A percentile compares a stretch with the other conserved stretches of the same genome.
Conservation (phyloP, 805 yeast genomes). For the Candida sakaeoensis region DNA sequence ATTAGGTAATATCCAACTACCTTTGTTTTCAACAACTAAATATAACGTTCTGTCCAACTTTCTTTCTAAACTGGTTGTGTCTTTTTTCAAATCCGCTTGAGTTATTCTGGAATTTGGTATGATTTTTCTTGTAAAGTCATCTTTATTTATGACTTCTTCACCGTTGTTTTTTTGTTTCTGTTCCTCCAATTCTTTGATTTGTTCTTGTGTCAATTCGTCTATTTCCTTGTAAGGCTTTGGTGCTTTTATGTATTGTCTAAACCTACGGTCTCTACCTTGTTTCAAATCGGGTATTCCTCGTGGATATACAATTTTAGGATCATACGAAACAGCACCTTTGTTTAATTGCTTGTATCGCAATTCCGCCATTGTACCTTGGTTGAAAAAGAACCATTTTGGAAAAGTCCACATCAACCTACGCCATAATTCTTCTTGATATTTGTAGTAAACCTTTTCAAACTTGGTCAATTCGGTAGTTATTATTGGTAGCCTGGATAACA, state of each 20-base stretch:
- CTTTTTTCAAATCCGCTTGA: slow-evolving; percentile 65
- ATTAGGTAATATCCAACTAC: slow-evolving; percentile 79
- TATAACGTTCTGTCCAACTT: slow-evolving; percentile 76
- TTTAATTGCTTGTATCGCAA: slow-evolving; percentile 74
- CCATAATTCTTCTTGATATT: slow-evolving; percentile 83
- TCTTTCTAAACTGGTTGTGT: slow-evolving; percentile 71
- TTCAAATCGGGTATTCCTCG: slow-evolving; percentile 82
- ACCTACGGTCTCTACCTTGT: slow-evolving; percentile 84
- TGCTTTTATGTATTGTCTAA: slow-evolving; percentile 71
- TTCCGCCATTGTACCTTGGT: slow-evolving; percentile 84
- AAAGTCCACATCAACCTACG: slow-evolving; percentile 96
- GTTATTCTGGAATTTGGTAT: slow-evolving; percentile 69
- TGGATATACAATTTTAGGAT: slow-evolving; percentile 74
- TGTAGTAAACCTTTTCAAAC: slow-evolving; percentile 72
- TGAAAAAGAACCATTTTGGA: slow-evolving; percentile 89
- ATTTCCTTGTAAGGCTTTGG: slow-evolving; percentile 58
- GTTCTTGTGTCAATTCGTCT: slow-evolving; percentile 16
- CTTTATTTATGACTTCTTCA: slow-evolving; percentile 16
- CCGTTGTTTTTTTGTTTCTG: slow-evolving; percentile 10
- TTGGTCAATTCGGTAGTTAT: slow-evolving; percentile 72
- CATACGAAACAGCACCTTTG: slow-evolving; percentile 66
- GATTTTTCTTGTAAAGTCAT: slow-evolving; percentile 65
- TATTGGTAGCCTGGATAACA: slow-evolving; percentile 79
- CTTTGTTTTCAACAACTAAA: slow-evolving; percentile 53
- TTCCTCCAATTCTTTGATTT: slow-evolving; percentile 29